Evolutionary conservation across 306 rosid species (phyloP).

Genomic region (Bauhinia variegata): DNA sequence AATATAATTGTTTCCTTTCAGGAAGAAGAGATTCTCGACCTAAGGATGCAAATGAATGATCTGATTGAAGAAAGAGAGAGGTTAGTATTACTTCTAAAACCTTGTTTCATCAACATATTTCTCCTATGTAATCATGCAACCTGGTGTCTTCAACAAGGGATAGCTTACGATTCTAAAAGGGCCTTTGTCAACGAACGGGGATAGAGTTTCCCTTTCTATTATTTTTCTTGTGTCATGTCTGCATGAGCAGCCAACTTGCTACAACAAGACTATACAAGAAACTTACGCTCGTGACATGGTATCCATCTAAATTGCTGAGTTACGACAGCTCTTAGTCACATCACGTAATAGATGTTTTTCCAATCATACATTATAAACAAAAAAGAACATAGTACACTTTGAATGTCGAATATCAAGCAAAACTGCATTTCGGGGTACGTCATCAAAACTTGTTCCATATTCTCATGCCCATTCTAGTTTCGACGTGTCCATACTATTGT

Average conservation of each 20-base stretch:
- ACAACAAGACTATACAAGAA: no score
- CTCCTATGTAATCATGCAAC: conserved; percentile 19
- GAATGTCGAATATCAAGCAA: no score
- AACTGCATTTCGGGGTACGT: no score
- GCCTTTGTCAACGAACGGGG: background rate
- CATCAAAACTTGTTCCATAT: background rate
- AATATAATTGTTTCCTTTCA: conserved; percentile 37
- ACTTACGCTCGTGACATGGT: no score
- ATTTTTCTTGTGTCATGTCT: background rate
- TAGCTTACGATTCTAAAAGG: conserved; percentile 22
- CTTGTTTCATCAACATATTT: conserved; percentile 19
- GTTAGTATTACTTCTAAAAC: conserved; percentile 44
- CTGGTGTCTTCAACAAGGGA: conserved; percentile 27
- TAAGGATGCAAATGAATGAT: conserved; percentile 62
- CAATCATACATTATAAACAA: background rate
- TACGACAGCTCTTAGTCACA: background rate
- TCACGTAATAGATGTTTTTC: conserved; percentile 18
- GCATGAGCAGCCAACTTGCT: no score
- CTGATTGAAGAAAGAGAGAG: conserved; percentile 77
- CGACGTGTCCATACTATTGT: background rate
- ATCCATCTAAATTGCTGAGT: background rate
- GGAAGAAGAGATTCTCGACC: conserved; percentile 69
- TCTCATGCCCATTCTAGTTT: background rate
- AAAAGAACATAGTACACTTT: background rate
- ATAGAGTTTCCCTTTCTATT: background rate